A percentile compares a stretch with the other conserved stretches of the same genome.
Evolutionary conservation across 2,329 filamentous ascomycete genomes (phyloP).

Genomic region (Verticillium nubilum): DNA sequence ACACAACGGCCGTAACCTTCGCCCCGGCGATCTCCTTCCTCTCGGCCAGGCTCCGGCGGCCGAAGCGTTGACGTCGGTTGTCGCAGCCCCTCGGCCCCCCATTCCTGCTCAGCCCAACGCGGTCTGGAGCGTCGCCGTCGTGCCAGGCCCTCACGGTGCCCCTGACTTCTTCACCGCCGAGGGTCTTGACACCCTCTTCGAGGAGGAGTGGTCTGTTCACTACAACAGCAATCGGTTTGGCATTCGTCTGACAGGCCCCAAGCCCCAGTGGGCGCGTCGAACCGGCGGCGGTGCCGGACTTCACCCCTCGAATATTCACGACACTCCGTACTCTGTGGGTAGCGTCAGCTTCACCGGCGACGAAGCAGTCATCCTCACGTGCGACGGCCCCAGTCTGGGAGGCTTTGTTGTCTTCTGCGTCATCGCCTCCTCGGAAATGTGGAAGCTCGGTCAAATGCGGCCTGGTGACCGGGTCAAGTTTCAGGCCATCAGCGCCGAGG

Average conservation of each 20-base stretch:
- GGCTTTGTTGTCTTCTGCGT: conserved; percentile 34
- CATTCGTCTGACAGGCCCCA: conserved; percentile 30
- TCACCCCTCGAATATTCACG: conserved; percentile 36
- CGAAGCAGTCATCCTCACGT: conserved; percentile 30
- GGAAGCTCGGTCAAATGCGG: conserved; percentile 34
- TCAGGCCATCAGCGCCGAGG: conserved; percentile 18
- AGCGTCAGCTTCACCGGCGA: conserved; percentile 38
- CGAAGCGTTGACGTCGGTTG: background rate
- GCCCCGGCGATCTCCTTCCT: conserved; percentile 21
- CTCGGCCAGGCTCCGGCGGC: background rate
- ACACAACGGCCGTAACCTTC: conserved; percentile 24
- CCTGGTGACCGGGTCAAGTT: conserved; percentile 31
- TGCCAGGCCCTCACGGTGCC: conserved; percentile 32
- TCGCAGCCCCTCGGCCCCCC: conserved; percentile 6
- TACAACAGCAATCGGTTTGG: conserved; percentile 35
- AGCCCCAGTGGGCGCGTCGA: conserved; percentile 28
- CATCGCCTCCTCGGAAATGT: conserved; percentile 31
- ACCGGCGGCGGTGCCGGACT: conserved; percentile 30
- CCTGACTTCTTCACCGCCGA: conserved; percentile 29
- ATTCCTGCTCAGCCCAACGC: conserved; percentile 18
- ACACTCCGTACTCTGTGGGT: conserved; percentile 32
- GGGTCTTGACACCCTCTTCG: conserved; percentile 23
- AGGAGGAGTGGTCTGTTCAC: conserved; percentile 28
- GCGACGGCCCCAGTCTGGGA: conserved; percentile 34
- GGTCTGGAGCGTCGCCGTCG: conserved; percentile 24